Conservation (phyloP, 1,284 basidiomycete genomes). For the Boletus sp. region DNA sequence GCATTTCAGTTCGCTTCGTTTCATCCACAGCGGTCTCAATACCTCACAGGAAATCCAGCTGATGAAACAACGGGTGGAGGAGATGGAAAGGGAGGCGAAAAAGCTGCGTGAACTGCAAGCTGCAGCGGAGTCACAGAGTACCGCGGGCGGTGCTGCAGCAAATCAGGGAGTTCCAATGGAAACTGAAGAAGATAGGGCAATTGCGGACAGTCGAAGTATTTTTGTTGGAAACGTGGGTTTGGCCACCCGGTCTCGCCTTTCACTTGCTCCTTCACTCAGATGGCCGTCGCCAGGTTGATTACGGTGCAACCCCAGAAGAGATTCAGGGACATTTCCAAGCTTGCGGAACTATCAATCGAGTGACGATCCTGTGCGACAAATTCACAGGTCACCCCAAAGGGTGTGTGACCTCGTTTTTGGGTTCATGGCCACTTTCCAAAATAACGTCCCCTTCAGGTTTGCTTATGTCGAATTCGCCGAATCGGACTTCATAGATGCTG, state of each 20-base stretch:
- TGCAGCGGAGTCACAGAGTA: slow-evolving; percentile 66
- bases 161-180: slow-evolving; percentile 52
- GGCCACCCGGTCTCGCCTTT: slow-evolving; percentile 8
- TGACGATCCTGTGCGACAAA: slow-evolving; percentile 99
- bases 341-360: slow-evolving; percentile 97
- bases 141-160: slow-evolving; percentile 39
- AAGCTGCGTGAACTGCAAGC: slow-evolving; percentile 89
- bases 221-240: slow-evolving; percentile 93
- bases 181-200: slow-evolving; percentile 71
- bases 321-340: slow-evolving; percentile 97
- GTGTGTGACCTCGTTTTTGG: slow-evolving; percentile 42
- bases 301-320: slow-evolving; percentile 95
- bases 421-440: not conserved
- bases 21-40: slow-evolving; percentile 6
- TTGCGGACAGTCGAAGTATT: slow-evolving; percentile 84
- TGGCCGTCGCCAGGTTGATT: slow-evolving; percentile 77
- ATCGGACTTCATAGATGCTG: slow-evolving; percentile 88
- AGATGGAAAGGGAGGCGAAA: slow-evolving; percentile 89
- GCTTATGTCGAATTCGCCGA: slow-evolving; percentile 99
- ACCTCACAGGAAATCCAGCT: slow-evolving; percentile 63
- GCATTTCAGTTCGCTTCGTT: slow-evolving; percentile 28
- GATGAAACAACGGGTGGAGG: slow-evolving; percentile 91
- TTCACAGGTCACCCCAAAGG: slow-evolving; percentile 99
- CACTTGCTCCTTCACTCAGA: slow-evolving; percentile 8
- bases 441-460: slow-evolving; percentile 54